phyloP scores from a whole-genome alignment of 306 rosid genomes.

The Glycine tomentella region DNA sequence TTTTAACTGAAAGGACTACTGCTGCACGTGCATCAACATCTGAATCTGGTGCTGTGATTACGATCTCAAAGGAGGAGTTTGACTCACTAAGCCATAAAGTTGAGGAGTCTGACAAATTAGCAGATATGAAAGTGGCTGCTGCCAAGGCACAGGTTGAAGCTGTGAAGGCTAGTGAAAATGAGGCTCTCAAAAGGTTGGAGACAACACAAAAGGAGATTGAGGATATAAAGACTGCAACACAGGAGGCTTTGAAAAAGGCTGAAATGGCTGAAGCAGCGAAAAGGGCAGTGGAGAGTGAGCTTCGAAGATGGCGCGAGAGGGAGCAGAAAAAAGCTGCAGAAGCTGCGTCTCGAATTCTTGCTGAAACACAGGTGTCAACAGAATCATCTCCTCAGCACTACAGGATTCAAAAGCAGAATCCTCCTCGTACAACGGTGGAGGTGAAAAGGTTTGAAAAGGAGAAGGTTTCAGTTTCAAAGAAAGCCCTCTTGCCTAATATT shows the following conservation, averaged over 20 bases:
- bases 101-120: conserved; percentile 83
- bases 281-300: conserved; percentile 90
- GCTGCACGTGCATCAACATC: conserved; percentile 94
- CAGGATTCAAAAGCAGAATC: conserved; percentile 64
- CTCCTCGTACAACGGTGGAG: conserved; percentile 57
- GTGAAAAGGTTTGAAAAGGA: conserved; percentile 67
- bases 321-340: conserved; percentile 96
- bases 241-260: conserved; percentile 79
- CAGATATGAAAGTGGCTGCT: conserved; percentile 96
- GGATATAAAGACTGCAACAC: conserved; percentile 73
- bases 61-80: conserved; percentile 82
- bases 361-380: conserved; percentile 64
- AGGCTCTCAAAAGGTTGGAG: conserved; percentile 72
- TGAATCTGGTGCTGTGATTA: conserved; percentile 77
- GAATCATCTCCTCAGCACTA: conserved; percentile 80
- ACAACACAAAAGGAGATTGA: conserved; percentile 80
- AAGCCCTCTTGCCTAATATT: conserved; percentile 74
- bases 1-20: conserved; percentile 72
- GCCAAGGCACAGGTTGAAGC: conserved; percentile 98
- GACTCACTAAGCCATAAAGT: conserved; percentile 85
- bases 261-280: conserved; percentile 98
- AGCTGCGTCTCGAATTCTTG: conserved; percentile 84
- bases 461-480: conserved; percentile 71
- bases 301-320: conserved; percentile 86
- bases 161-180: conserved; percentile 97